Conservation (phyloP, 1,284 basidiomycete species). For the Ustilago sp. region DNA sequence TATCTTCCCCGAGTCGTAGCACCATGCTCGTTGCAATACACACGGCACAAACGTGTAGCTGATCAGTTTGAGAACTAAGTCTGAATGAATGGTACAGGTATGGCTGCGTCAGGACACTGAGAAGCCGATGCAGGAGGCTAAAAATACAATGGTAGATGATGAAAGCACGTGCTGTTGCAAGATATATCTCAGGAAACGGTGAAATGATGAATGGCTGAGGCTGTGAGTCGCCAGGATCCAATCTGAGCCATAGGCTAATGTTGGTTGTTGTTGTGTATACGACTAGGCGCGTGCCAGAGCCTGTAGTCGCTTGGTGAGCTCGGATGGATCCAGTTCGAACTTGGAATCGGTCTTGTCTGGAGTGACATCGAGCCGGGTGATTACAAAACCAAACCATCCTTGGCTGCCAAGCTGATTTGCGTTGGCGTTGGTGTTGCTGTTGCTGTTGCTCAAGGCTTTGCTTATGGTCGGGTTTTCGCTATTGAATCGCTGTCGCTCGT, state of each 20-base stretch:
- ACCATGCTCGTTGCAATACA: background rate
- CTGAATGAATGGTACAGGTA: background rate
- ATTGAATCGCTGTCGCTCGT: constrained; percentile 34
- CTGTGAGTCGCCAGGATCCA: constrained; percentile 17
- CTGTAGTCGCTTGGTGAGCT: constrained; percentile 28
- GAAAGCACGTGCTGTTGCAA: background rate
- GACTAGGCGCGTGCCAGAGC: constrained; percentile 16
- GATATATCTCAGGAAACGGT: background rate
- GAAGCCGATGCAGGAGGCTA: constrained; percentile 13
- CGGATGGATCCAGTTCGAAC: constrained; percentile 35
- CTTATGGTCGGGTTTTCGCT: constrained; percentile 27
- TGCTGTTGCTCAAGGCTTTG: constrained; percentile 8
- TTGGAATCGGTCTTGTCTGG: constrained; percentile 1
- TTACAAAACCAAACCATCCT: constrained; percentile 43
- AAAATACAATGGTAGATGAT: constrained; percentile 21
- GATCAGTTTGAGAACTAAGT: background rate
- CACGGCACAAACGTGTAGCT: background rate
- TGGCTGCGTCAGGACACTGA: constrained; percentile 1
- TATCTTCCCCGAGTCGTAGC: constrained; percentile 54
- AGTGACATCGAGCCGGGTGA: constrained; percentile 30
- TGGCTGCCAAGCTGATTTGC: constrained; percentile 13
- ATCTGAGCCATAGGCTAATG: background rate
- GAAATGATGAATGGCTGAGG: background rate
- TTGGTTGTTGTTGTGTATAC: background rate
- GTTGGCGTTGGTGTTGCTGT: background rate